These are phyloP conservation scores for Camelina neglecta DNA, from an alignment of 345 rosid genomes.

Conservation along the genomic window DNA sequence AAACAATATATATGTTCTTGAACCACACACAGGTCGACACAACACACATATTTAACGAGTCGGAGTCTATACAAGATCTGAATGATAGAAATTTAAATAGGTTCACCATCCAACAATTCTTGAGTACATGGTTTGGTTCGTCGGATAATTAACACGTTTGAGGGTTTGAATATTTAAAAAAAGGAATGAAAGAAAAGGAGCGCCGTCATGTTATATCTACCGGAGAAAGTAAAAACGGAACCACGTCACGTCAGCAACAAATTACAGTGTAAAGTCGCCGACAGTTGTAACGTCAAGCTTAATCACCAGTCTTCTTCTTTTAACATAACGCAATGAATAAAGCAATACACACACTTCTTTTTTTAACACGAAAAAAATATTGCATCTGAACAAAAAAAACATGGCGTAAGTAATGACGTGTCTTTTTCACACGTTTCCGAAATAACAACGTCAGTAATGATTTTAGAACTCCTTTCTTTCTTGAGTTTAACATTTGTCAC, in stretches of 20 bases:
- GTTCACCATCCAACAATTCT: background rate
- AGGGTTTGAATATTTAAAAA: background rate
- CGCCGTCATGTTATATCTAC: conserved; percentile 34
- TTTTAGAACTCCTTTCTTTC: background rate
- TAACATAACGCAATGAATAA: conserved; percentile 20
- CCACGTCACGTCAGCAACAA: background rate
- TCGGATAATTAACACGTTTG: too few species aligned
- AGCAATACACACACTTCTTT: background rate
- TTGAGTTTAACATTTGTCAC: conserved; percentile 17
- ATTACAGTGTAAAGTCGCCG: conserved; percentile 38
- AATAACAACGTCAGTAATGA: background rate
- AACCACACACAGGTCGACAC: too few species aligned
- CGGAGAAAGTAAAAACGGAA: conserved; percentile 28
- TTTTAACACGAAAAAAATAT: background rate
- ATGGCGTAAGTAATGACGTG: conserved; percentile 39
- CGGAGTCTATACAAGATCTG: too few species aligned
- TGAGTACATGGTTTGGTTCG: background rate
- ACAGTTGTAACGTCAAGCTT: conserved; percentile 45
- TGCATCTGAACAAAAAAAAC: background rate
- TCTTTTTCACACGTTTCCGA: conserved; percentile 27
- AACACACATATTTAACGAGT: too few species aligned
- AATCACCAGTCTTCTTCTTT: conserved; percentile 28
- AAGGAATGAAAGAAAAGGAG: background rate
- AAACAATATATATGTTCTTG: too few species aligned
- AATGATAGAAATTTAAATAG: too few species aligned